phyloP scores from a whole-genome alignment of 2,329 filamentous ascomycete genomes.

The Epichloe baconii region DNA sequence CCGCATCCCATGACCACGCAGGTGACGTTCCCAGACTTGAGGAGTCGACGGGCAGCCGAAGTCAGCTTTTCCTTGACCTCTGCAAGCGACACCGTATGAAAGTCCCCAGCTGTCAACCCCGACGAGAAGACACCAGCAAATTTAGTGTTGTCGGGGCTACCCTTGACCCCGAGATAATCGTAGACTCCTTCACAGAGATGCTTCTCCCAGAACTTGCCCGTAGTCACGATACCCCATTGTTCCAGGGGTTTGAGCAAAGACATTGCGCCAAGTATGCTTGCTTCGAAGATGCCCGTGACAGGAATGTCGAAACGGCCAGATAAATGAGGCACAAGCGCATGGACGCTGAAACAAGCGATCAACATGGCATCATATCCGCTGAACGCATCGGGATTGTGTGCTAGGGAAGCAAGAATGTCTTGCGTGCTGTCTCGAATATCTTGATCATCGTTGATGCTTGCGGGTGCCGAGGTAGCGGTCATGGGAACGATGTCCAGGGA shows the following conservation, averaged over 20 bases:
- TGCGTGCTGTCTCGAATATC: conserved; percentile 53
- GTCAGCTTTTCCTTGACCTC: conserved; percentile 54
- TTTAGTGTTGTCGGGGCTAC: conserved; percentile 23
- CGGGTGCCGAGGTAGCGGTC: conserved; percentile 53
- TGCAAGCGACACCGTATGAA: conserved; percentile 56
- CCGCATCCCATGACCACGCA: conserved; percentile 79
- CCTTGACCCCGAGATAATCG: conserved; percentile 43
- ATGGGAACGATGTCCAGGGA: conserved; percentile 44
- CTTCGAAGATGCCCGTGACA: conserved; percentile 68
- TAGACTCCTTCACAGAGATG: conserved; percentile 55
- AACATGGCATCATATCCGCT: conserved; percentile 58
- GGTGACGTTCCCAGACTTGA: conserved; percentile 42
- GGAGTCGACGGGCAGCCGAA: conserved; percentile 53
- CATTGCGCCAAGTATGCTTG: conserved; percentile 54
- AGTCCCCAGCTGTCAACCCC: conserved; percentile 64
- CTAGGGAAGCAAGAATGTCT: conserved; percentile 45
- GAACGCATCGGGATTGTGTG: conserved; percentile 22
- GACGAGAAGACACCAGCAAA: conserved; percentile 78
- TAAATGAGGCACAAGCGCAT: conserved; percentile 58
- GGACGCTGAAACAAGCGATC: conserved; percentile 78
- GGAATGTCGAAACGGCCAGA: conserved; percentile 13
- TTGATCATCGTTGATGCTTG: conserved; percentile 64
- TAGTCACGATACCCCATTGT: conserved; percentile 78
- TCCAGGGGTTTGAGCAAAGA: conserved; percentile 29
- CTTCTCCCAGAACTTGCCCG: conserved; percentile 69